phyloP scores from a whole-genome alignment of 169 alveolate species.

The Plasmodium gaboni region DNA sequence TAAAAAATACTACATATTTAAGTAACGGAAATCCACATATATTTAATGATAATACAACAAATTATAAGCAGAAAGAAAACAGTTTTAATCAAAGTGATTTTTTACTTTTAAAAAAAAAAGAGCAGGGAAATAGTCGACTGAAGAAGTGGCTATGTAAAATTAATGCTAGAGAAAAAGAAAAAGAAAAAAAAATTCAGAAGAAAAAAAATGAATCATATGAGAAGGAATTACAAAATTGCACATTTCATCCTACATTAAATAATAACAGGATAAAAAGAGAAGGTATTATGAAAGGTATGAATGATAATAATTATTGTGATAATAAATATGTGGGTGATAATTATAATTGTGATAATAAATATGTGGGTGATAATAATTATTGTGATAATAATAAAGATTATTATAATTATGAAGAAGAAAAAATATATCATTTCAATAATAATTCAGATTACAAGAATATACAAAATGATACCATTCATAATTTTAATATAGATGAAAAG shows the following conservation, averaged over 20 bases:
- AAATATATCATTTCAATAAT: neutral
- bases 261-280: neutral
- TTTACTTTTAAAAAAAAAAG: conserved; percentile 50
- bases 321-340: neutral
- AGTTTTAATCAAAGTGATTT: conserved; percentile 30
- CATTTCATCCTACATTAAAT: conserved; percentile 61
- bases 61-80: neutral
- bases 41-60: neutral
- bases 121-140: conserved; percentile 29
- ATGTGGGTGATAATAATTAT: too few species aligned
- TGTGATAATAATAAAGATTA: neutral
- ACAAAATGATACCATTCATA: neutral
- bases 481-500: neutral
- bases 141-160: conserved; percentile 60
- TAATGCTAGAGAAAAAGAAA: conserved; percentile 68
- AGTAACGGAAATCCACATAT: neutral
- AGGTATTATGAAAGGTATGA: neutral
- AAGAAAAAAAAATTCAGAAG: conserved; percentile 51
- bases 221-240: conserved; percentile 44
- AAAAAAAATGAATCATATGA: conserved; percentile 40
- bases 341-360: too few species aligned
- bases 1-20: too few species aligned
- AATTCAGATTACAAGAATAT: neutral
- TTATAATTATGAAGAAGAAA: neutral
- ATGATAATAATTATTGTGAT: neutral